Evolutionary conservation across 306 rosid genomes (phyloP), one percentile per base, ranked within the genome.

Genomic region (Leucaena leucocephala): DNA sequence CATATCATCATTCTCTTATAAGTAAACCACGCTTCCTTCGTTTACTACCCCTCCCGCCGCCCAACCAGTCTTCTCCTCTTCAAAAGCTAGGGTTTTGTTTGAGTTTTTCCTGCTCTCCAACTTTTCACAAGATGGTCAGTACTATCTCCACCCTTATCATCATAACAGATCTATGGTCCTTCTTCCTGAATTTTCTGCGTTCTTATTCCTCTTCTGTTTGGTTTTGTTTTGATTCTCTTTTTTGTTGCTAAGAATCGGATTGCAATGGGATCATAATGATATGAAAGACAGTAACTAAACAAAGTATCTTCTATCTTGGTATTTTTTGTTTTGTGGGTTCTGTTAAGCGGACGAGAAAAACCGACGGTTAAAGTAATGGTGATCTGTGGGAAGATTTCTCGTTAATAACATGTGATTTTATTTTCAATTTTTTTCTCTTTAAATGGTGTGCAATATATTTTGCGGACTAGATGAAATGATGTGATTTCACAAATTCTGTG

Each of bases 71-170:
- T 27, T n/a, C 68, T 3, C 15, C 3, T 34, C 68, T 38, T 17
- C 44, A 22, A 38, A 17, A 12, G 39, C 21, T 69, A 68, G 83
- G 72, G 77, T 74, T 40, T 57, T 62, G 16, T 46, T 13, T 3
- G 15, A 46, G 52, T 1, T 3, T 10, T 0, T 46, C 16, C 7
- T 35, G 39, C 8, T 16, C 7, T 34, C 27, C 21, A 2, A 43
- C 8, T 4, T 36, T 62, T 63, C 59, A 1, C 63, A 80, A 44
- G 13, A 84, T 84, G 87, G 87, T 84, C 2, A 71, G 79, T 71
- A 0, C 12, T 15, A 5, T 68, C 12, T 48, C 63, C 19, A 4
- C 4, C 38, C 8, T 19, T 4, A 36, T 44, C 35, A 0, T 78
- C 11, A 0, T 19, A 0, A 58, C 13, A 48, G 82, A 83, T 83